A percentile compares a stretch with the other conserved stretches of the same genome.
phyloP scores from a whole-genome alignment of 2,329 filamentous ascomycete genomes.

The Lanzia echinophila region DNA sequence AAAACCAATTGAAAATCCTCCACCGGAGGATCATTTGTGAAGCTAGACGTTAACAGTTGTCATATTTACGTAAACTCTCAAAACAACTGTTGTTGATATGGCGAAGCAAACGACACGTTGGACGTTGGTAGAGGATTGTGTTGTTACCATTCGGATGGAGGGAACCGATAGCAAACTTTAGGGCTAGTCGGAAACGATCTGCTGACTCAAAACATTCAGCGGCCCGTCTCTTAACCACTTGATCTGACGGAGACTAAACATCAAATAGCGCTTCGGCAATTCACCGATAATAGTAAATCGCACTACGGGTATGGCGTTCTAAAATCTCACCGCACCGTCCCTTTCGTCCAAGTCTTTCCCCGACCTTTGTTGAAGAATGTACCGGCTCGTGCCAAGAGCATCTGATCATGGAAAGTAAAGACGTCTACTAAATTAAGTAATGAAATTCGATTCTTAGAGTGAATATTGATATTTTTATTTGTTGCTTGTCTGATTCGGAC shows the following conservation, averaged over 20 bases:
- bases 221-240: not conserved
- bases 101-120: too few species aligned
- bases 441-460: too few species aligned
- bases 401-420: not conserved
- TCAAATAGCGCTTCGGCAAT: not conserved
- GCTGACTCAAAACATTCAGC: not conserved
- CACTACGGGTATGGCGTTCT: not conserved
- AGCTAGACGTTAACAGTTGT: not conserved
- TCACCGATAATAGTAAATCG: not conserved
- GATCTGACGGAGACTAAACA: not conserved
- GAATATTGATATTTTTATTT: not conserved
- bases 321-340: too few species aligned
- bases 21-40: not conserved
- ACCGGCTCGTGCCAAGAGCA: constrained; percentile 6
- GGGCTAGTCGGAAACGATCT: not conserved
- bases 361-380: too few species aligned
- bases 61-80: not conserved
- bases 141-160: not conserved
- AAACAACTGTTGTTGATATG: too few species aligned
- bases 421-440: too few species aligned
- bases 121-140: too few species aligned
- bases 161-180: not conserved
- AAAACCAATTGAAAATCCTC: not conserved
- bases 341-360: too few species aligned
- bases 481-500: too few species aligned